A percentile compares a stretch with the other conserved stretches of the same genome.
These are phyloP conservation scores for Clarireedia paspali DNA, from an alignment of 2,329 filamentous ascomycete species.

Conservation along the genomic window DNA sequence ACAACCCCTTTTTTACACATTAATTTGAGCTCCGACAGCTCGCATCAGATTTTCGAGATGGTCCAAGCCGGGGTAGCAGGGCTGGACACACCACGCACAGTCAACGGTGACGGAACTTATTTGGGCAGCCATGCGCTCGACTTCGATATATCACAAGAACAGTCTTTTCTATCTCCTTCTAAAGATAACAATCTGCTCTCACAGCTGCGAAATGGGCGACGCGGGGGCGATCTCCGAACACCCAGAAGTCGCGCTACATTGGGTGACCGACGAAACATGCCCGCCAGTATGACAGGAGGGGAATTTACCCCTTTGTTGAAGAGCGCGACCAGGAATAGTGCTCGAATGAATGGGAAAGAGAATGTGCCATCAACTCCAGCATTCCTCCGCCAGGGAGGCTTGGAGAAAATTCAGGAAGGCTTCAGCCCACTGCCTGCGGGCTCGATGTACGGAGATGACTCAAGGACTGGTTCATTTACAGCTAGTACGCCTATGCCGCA, in stretches of 20 bases:
- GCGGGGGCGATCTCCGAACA: slow-evolving; percentile 56
- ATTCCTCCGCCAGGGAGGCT: slow-evolving; percentile 47
- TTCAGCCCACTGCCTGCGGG: slow-evolving; percentile 67
- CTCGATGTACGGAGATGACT: slow-evolving; percentile 56
- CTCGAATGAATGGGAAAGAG: slow-evolving; percentile 55
- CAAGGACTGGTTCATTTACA: slow-evolving; percentile 50
- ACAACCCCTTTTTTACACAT: slow-evolving; percentile 13
- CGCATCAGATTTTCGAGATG: slow-evolving; percentile 41
- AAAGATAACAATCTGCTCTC: slow-evolving; percentile 68
- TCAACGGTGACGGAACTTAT: slow-evolving; percentile 76
- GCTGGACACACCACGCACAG: slow-evolving; percentile 82
- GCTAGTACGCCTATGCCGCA: slow-evolving; percentile 70
- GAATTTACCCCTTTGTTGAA: slow-evolving; percentile 96
- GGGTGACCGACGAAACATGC: slow-evolving; percentile 63
- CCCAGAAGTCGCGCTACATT: slow-evolving; percentile 65
- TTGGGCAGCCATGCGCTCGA: slow-evolving; percentile 57
- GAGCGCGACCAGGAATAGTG: slow-evolving; percentile 65
- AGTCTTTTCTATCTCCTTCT: slow-evolving; percentile 75
- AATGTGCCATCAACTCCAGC: slow-evolving; percentile 63
- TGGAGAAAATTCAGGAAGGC: slow-evolving; percentile 59
- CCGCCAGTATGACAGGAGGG: slow-evolving; percentile 50
- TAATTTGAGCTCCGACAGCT: slow-evolving; percentile 16
- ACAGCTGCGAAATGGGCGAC: slow-evolving; percentile 60
- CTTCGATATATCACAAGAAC: slow-evolving; percentile 79
- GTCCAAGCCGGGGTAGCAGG: slow-evolving; percentile 53